Evolutionary conservation across 2,329 filamentous ascomycete genomes (phyloP), one percentile per base, ranked within the genome.

Genomic region (Akanthomyces uredinophilus): DNA sequence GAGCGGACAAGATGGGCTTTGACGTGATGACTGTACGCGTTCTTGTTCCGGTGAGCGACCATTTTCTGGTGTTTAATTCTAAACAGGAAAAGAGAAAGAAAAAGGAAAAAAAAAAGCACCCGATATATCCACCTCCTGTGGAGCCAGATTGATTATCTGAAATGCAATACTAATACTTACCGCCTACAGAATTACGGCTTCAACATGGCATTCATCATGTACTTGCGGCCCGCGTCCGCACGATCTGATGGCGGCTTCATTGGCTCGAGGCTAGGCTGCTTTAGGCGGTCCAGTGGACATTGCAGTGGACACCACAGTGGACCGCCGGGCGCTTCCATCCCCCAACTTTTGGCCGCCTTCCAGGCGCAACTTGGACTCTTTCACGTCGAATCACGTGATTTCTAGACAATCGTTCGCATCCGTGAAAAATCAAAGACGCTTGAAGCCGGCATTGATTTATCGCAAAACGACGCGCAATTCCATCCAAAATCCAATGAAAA

Each of bases 351-450:
- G 20, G 29, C 13, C 11, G 43, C 18, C 37, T 39, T 58, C 16
- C 22, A 27, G 27, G 18, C 14, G n/a, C 54, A 49, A 49, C 41
- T 22, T 37, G 29, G 24, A 24, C 46, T 37, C 27, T 13, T 46
- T 20, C 57, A 53, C 7, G 11, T 10, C 16, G 16, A 20, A 24
- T 60, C 57, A 60, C 57, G 57, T 60, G 57, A 60, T 27, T 53
- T 60, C 2, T 51, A 29, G 37, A 53, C 57, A 60, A 8, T 44
- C 57, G 49, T 44, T 46, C 22, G 37, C 57, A 60, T 44, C 18
- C 20, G 57, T 53, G 49, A 60, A 60, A 60, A 60, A 44, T 60
- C 20, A 22, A 35, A 41, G 8, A 46, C 47, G 39, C 39, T 49
- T 18, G 49, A 27, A 46, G 49, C n/a, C 27, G 49, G n/a, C 39